Evolutionary conservation across 805 yeast genomes (phyloP).

Genomic region (Yamadazyma takamatsuzukensis): DNA sequence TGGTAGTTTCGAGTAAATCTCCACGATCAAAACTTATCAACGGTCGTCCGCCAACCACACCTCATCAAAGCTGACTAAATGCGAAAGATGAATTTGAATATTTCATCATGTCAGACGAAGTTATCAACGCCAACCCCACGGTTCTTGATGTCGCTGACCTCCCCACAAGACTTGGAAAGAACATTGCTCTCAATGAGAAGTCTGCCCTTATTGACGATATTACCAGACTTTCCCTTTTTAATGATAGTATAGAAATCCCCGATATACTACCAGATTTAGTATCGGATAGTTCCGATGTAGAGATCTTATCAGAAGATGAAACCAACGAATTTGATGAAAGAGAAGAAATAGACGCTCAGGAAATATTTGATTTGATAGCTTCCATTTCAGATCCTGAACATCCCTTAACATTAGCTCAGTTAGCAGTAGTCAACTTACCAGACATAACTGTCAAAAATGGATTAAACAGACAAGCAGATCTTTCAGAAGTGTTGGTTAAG

Average conservation of each 20-base stretch:
- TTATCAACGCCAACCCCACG: constrained; percentile 85
- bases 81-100: no score
- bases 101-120: constrained; percentile 12
- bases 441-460: constrained; percentile 74
- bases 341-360: constrained; percentile 83
- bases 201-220: constrained; percentile 11
- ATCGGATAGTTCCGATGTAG: constrained; percentile 15
- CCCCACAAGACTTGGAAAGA: constrained; percentile 55
- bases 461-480: constrained; percentile 23
- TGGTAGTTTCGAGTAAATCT: no score
- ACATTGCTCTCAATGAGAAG: neutral
- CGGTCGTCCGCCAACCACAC: no score
- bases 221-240: constrained; percentile 31
- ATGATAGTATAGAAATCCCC: neutral
- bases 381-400: constrained; percentile 96
- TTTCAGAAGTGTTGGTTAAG: constrained; percentile 73
- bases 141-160: constrained; percentile 71
- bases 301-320: constrained; percentile 15
- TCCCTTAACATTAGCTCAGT: constrained; percentile 89
- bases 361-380: constrained; percentile 80
- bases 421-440: constrained; percentile 83
- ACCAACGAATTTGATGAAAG: constrained; percentile 36
- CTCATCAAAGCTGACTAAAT: no score
- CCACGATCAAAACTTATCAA: no score
- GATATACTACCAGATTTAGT: constrained; percentile 23